Base-by-base conservation (phyloP, 2,329 filamentous ascomycete genomes). In the Claviceps pazoutovae region DNA sequence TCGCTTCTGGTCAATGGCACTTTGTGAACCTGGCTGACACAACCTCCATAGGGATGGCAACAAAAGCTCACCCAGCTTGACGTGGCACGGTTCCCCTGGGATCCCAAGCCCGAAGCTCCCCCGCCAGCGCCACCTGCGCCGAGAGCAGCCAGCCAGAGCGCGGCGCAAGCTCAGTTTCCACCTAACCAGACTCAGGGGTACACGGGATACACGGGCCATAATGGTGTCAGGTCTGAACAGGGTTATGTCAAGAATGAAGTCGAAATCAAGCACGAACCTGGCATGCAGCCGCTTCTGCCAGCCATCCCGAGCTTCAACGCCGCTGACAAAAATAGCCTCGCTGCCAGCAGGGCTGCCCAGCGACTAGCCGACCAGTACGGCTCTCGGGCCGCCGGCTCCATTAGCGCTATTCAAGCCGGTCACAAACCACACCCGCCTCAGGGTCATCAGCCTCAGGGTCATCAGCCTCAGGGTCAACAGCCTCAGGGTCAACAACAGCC, bases 11-110 rank as follows among this genome's bases (percentile, higher is more conserved):
- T 34, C 30, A 34, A 9, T 34, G 30, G 9, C 30, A 34, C 8
- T 34, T 34, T 11, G 30, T 30, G 45, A 45, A 34, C 17, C 23
- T 34, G 19, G 42, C 52, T 54, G 48, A 54, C 46, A 49, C 34
- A 46, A 46, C 54, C 57, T 43, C 51, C 46, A 34, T 61, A 97
- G 90, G 87, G 84, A 71, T 98, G 93, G 93, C 90, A 97, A 74
- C 77, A 83, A 61, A 96, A 94, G 69, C 77, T 98, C 38, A 86
- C 90, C 1, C 81, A 82, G 59, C 82, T 94, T 58, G 82, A 85
- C 58, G 84, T 97, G 55, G 93, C 93, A 54, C 74, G 80, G 53
- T 96, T 97, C 66, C 91, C 93, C 11, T 98, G 93, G 93, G 93
- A 98, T 64, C 91, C 93, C 44, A 83, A 86, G 64, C 84, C 85